Percentiles rank a stretch among this genome's conserved stretches.
These are phyloP conservation scores for Pterulicium gracile DNA, from an alignment of 1,284 basidiomycete species.

Conservation along the genomic window DNA sequence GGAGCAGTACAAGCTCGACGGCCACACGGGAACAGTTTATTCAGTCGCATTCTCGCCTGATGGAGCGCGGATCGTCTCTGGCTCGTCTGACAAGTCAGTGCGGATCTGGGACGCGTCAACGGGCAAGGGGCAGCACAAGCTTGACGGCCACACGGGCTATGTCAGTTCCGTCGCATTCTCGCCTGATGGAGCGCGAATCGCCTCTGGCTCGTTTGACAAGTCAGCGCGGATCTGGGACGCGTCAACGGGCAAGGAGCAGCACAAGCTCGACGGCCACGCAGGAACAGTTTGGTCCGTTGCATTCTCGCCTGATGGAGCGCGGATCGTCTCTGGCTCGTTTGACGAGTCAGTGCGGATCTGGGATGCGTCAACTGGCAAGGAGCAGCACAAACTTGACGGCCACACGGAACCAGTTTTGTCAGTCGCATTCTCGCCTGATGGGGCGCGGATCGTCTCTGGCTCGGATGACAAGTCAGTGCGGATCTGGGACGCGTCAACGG, in stretches of 20 bases:
- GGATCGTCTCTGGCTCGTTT: neutral
- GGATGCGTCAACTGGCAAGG: neutral
- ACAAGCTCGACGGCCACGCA: constrained; percentile 1
- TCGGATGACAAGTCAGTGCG: neutral
- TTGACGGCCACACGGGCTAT: neutral
- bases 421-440: neutral
- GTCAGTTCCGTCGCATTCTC: neutral
- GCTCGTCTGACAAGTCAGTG: neutral
- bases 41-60: neutral
- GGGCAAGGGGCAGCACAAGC: neutral
- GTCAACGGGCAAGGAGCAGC: neutral
- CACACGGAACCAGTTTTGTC: neutral
- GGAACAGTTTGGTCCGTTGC: neutral
- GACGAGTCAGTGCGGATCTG: neutral
- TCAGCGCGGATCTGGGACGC: neutral
- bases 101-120: neutral
- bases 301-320: neutral
- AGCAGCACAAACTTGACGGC: neutral
- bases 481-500: neutral
- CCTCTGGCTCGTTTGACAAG: neutral
- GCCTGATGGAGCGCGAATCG: neutral
- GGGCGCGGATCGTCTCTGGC: neutral
- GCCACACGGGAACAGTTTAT: constrained; percentile 1
- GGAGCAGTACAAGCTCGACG: neutral
- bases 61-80: neutral